Base-by-base conservation (phyloP, 352 stramenopile species). In the Bremia lactucae region DNA sequence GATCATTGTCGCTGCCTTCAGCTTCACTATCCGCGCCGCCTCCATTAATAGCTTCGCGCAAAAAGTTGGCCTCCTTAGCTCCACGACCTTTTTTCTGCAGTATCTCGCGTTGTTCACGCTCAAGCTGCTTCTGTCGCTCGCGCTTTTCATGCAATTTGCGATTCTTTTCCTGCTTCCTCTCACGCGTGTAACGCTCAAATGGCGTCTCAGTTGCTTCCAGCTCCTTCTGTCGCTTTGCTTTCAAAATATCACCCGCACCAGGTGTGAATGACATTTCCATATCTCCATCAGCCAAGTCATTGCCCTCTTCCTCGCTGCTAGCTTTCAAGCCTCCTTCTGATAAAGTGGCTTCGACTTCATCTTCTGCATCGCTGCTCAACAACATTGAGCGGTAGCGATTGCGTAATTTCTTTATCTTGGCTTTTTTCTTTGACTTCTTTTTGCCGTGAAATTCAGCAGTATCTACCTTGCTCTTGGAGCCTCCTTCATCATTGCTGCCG, bases 121-220 rank as follows among this genome's bases (percentile, higher is more conserved):
- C 65, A 14, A 71, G 56, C 36, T 71, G 43, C 59, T 92, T 89
- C 35, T 83, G 65, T 22, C 49, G 42, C 10, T 63, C 21, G 1
- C 75, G 70, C 51, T 92, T 92, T 10, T 89, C 74, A 44, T 88
- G 74, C 51, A 76, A 52, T 46, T 88, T 89, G 40, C 71, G 65
- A 57, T 92, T 92, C 57, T 89, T 89, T 44, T 89, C 62, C 39
- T 73, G 60, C 55, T 92, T 92, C 61, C 88, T 92, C 56, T 89
- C 80, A 24, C 80, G 76, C 44, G 72, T 53, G 52, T 92, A 89
- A 1, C 73, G 67, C 51, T 92, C 80, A 42, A 87, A 92, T 6
- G 80, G 80, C 31, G 80, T 92, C 56, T 88, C 77, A 20, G 78
- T 83, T 9, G 68, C 75, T 40, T 88, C 72, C 2, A 79, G 49